Evolutionary conservation across 228 moss, liverwort and hornwort species (phyloP).

Genomic region (Sphagnum magellanicum): DNA sequence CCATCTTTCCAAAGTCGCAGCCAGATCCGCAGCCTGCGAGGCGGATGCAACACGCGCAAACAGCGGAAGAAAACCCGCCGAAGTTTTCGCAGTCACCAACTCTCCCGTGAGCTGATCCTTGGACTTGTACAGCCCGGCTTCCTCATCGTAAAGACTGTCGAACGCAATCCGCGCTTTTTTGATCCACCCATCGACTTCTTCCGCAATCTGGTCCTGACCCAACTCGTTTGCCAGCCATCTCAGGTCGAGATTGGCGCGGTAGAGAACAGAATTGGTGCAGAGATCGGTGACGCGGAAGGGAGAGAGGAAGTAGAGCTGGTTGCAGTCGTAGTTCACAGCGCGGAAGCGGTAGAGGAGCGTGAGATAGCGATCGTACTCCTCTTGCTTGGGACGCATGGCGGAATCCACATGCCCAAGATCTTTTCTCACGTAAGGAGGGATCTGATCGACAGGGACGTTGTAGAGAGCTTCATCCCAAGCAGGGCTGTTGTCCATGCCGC

Average conservation of each 20-base stretch:
- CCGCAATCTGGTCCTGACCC: slow-evolving; percentile 1
- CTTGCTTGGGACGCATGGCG: slow-evolving; percentile 29
- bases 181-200: slow-evolving; percentile 14
- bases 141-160: slow-evolving; percentile 12
- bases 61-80: slow-evolving; percentile 20
- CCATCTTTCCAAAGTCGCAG: slow-evolving; percentile 11
- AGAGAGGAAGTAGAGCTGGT: slow-evolving; percentile 13
- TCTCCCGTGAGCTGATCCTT: slow-evolving; percentile 18
- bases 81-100: slow-evolving; percentile 8
- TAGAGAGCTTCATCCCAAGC: slow-evolving; percentile 36
- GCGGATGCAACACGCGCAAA: slow-evolving; percentile 15
- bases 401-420: slow-evolving; percentile 32
- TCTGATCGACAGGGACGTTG: slow-evolving; percentile 26
- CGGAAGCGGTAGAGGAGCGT: slow-evolving; percentile 25
- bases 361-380: slow-evolving; percentile 29
- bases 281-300: slow-evolving; percentile 27
- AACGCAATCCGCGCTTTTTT: slow-evolving; percentile 4
- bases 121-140: slow-evolving; percentile 11
- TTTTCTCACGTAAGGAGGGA: slow-evolving; percentile 29
- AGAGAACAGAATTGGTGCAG: slow-evolving; percentile 18
- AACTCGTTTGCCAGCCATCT: slow-evolving; percentile 17
- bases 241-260: slow-evolving; percentile 20
- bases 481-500: slow-evolving; percentile 45
- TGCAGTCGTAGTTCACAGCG: slow-evolving; percentile 9
- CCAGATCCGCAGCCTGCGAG: slow-evolving; percentile 13